Conservation (phyloP, 208 protist genomes). For the Angomonas ambiguus region DNA sequence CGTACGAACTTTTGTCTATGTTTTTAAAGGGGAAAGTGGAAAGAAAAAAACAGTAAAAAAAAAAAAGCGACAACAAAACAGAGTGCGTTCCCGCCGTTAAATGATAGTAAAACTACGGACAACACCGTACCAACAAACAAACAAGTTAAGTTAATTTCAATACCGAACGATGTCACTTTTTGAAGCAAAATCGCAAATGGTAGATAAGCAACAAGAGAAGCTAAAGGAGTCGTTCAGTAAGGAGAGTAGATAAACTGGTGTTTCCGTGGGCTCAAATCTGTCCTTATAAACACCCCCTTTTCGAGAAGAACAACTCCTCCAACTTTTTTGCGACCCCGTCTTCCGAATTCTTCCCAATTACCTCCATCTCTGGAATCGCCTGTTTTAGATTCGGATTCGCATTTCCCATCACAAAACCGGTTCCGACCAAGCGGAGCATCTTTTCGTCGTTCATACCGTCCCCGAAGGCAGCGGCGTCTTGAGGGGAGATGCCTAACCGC, state of each 20-base stretch:
- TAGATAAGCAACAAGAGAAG: not conserved
- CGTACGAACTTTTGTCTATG: not conserved
- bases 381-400: constrained; percentile 29
- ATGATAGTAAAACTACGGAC: too few species aligned
- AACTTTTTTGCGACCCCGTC: constrained; percentile 77
- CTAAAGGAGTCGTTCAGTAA: not conserved
- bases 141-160: too few species aligned
- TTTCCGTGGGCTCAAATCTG: too few species aligned
- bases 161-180: too few species aligned
- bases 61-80: constrained; percentile 2
- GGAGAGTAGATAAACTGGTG: too few species aligned
- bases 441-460: constrained; percentile 66
- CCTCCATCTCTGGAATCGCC: constrained; percentile 27
- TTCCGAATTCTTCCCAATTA: constrained; percentile 47
- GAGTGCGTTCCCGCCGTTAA: too few species aligned
- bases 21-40: not conserved
- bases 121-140: too few species aligned
- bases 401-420: constrained; percentile 63
- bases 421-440: constrained; percentile 44
- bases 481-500: constrained; percentile 21
- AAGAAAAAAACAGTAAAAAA: not conserved
- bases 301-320: constrained; percentile 41
- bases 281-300: not conserved
- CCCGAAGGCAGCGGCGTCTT: constrained; percentile 58
- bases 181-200: not conserved